Evolutionary conservation across 31 red algal species (phyloP), one percentile per base, ranked within the genome.

Genomic region (Bonnemaisonia californica): DNA sequence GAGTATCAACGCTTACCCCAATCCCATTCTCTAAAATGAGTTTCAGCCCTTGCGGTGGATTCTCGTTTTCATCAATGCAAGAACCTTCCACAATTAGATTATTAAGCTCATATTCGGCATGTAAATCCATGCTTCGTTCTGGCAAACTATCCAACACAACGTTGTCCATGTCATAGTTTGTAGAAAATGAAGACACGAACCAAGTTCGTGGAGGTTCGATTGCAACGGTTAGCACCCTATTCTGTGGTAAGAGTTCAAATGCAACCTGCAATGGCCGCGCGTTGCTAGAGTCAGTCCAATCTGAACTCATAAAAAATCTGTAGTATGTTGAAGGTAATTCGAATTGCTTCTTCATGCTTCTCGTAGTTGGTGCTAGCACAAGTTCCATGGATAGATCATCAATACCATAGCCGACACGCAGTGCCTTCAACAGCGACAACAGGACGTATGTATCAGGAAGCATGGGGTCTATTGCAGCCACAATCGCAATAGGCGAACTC

Each of bases 131-230:
- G 24, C 23, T 47, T 23, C 19, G 37, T 57, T 79, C 83, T 2
- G 82, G 67, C 13, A 82, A 41, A 34, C 45, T 65, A 4, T 57
- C 19, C 35, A 99, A 72, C 27, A 93, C 48, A 11, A 99, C 74
- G 73, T 99, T 99, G 62, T 99, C 97, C 77, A 95, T 90, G 65
- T 99, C 97, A 41, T 82, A 80, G 42, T 86, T 80, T 22, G 97
- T 91, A 18, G 90, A 54, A 32, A 81, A 66, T 1, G 89, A 82
- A 26, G 76, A 78, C 29, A 93, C 87, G 24, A 99, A 85, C 97
- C 97, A 99, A 3, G 83, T 66, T 37, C 90, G 68, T 16, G 93
- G 97, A 3, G 97, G 66, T 13, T 76, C 76, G 23, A 99, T 65
- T 21, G 70, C 55, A 37, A 99, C 79, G 3, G 92, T 96, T 22